phyloP scores from a whole-genome alignment of 2,329 filamentous ascomycete species.

The Capronia americana region DNA sequence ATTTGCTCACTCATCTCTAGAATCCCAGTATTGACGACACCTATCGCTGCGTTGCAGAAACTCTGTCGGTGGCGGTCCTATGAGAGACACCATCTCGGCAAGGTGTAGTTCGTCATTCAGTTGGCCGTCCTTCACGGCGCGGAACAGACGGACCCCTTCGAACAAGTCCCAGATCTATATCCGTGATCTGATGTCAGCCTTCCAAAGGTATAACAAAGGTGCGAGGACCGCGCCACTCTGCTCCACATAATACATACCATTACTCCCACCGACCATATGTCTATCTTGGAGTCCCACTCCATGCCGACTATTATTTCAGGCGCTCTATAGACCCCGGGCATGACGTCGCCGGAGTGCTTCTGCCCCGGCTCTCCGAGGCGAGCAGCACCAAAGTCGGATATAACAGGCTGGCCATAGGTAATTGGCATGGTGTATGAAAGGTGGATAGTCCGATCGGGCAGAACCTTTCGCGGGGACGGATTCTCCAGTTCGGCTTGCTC shows the following conservation, averaged over 20 bases:
- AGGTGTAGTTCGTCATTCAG: no score
- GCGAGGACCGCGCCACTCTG: no score
- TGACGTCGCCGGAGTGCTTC: slow-evolving; percentile 39
- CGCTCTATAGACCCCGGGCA: slow-evolving; percentile 43
- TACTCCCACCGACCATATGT: slow-evolving; percentile 44
- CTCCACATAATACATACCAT: slow-evolving; percentile 35
- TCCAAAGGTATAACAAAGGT: no score
- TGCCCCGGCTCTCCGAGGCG: slow-evolving; percentile 31
- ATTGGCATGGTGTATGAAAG: slow-evolving; percentile 30
- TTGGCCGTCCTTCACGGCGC: no score
- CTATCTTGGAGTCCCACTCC: slow-evolving; percentile 42
- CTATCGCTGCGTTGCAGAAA: no score
- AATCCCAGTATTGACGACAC: no score
- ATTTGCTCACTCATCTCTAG: no score
- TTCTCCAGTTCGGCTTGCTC: slow-evolving; percentile 24
- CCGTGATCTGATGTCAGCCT: no score
- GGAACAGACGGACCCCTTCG: no score
- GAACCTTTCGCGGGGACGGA: slow-evolving; percentile 41
- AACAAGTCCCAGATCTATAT: no score
- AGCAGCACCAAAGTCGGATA: slow-evolving; percentile 43
- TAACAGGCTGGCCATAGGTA: slow-evolving; percentile 36
- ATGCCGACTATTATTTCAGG: slow-evolving; percentile 44
- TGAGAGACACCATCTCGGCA: no score
- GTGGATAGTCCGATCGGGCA: slow-evolving; percentile 43
- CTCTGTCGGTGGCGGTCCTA: no score